Base-by-base conservation (phyloP, 371 early-diverging fungal genomes). In the Coemansia linderi region DNA sequence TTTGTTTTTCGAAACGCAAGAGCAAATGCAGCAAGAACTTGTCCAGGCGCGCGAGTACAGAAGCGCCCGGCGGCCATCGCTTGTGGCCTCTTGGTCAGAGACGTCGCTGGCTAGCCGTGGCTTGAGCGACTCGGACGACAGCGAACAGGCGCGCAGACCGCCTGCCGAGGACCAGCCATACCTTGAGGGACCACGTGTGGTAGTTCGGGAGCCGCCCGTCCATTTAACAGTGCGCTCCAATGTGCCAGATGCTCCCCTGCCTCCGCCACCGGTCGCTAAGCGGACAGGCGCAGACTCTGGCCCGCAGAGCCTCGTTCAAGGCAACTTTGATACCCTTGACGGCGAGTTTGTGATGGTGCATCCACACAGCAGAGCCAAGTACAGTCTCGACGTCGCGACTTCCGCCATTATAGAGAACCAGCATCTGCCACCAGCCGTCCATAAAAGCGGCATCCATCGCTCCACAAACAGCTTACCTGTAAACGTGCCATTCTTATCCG, bases 21-120 rank as follows among this genome's bases (percentile, higher is more conserved):
- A 31, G 29, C 24, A 54, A 54, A 54, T 57, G 48, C 40, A 71
- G 57, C 40, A 41, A 10, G 41, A 63, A 61, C 66, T 65, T 24
- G 71, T 31, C 38, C 43, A 60, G 22, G 71, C 59, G 31, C 71
- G 56, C 17, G 48, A 52, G 41, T 60, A 65, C 44, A 65, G 71
- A 40, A 48, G 41, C 24, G 36, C 50, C 13, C 61, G 65, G 41
- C 65, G 66, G 13, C 65, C 71, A 7, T 71, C 71, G 65, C 57
- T 71, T 33, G 52, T 60, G 6, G 61, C 71, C 3, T 71, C 71
- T n/a, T 71, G 71, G 71, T 71, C 71, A 2, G 71, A 54, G 41
- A 50, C 60, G 4, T 37, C 37, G 24, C 61, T 71, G 27, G 43
- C 4, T 4, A 36, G 8, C 38, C 66, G 12, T 22, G 46, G 17